These are phyloP conservation scores for Didymella keratinophila DNA, from an alignment of 2,329 filamentous ascomycete species.

Conservation along the genomic window DNA sequence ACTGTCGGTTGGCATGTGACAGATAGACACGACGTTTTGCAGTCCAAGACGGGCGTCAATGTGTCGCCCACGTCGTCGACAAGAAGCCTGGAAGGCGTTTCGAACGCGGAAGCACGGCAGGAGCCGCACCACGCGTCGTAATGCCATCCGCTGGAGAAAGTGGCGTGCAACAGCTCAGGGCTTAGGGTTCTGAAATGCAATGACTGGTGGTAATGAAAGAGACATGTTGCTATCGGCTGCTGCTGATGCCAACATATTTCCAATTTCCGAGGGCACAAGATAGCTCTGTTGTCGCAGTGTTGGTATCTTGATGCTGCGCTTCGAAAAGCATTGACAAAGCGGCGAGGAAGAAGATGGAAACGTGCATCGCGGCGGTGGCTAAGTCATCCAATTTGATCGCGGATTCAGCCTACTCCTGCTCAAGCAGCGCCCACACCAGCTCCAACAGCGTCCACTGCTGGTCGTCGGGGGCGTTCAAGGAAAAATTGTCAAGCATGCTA, in stretches of 20 bases:
- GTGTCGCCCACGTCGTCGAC: background rate
- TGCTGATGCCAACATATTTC: background rate
- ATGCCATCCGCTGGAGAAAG: background rate
- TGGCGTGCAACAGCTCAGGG: background rate
- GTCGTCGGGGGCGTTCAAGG: too few relatives aligned
- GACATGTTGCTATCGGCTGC: background rate
- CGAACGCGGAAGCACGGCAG: background rate
- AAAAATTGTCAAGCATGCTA: too few relatives aligned
- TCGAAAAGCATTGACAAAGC: background rate
- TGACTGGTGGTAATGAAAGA: background rate
- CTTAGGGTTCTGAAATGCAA: background rate
- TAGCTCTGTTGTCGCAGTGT: background rate
- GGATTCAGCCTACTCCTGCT: too few relatives aligned
- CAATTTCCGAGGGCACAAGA: background rate
- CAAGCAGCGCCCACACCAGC: too few relatives aligned
- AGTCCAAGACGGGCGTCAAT: background rate
- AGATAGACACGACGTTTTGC: background rate
- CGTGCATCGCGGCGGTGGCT: slow-evolving; percentile 2
- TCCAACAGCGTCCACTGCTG: too few relatives aligned
- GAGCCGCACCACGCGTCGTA: background rate
- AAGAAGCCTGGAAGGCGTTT: background rate
- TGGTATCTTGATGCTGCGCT: background rate
- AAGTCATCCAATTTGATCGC: slow-evolving; percentile 14
- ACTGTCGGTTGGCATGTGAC: background rate
- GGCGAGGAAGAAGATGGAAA: background rate